Evolutionary conservation across 208 protist genomes (phyloP).

Genomic region (Lotmaria passim): DNA sequence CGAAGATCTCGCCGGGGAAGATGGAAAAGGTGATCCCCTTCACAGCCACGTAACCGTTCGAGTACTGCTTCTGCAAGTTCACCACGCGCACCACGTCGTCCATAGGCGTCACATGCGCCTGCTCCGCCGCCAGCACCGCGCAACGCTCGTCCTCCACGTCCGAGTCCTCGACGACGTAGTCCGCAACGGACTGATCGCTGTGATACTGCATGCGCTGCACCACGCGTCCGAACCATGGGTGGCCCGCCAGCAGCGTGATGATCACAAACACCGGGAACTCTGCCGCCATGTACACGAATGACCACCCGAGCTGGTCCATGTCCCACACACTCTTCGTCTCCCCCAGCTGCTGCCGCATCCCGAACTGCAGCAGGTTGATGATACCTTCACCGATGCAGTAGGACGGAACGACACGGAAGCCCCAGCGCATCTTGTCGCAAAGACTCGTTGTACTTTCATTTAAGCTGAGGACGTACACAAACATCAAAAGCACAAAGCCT

Average conservation of each 20-base stretch:
- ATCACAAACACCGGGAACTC: conserved; percentile 40
- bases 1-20: too few species aligned
- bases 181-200: conserved; percentile 16
- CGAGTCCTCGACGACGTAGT: conserved; percentile 33
- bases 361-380: conserved; percentile 51
- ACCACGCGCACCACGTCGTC: conserved; percentile 42
- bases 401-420: conserved; percentile 54
- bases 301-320: conserved; percentile 36
- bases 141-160: conserved; percentile 53
- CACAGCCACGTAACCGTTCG: conserved; percentile 62
- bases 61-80: conserved; percentile 54
- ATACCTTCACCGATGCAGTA: conserved; percentile 69
- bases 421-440: conserved; percentile 34
- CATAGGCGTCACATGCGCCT: conserved; percentile 1
- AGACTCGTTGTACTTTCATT: conserved; percentile 10
- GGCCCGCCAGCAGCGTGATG: conserved; percentile 48
- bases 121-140: conserved; percentile 26
- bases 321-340: not conserved
- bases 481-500: conserved; percentile 62
- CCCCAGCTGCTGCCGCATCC: not conserved
- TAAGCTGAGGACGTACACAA: conserved; percentile 51
- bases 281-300: conserved; percentile 48
- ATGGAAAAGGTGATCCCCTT: conserved; percentile 80
- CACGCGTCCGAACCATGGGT: conserved; percentile 28
- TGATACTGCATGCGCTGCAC: conserved; percentile 15